These are phyloP conservation scores for Bolboschoenoplectus hybrid DNA, from an alignment of 202 grass and related monocot species.

Conservation along the genomic window DNA sequence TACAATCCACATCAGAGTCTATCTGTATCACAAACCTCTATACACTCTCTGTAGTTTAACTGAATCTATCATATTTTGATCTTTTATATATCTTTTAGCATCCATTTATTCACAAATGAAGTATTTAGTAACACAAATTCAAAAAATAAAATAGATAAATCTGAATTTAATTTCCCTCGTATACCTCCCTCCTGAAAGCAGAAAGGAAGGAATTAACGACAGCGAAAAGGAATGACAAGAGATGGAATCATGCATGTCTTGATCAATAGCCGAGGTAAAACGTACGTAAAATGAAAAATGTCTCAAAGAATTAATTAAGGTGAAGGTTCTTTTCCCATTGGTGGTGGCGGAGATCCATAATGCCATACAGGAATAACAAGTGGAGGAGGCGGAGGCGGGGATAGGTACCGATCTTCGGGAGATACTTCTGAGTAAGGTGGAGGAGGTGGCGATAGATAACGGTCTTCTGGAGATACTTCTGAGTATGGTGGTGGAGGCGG, in stretches of 20 bases:
- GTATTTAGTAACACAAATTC: conserved; percentile 34
- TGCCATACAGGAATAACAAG: conserved; percentile 37
- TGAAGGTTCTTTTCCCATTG: not conserved
- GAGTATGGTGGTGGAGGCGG: conserved; percentile 48
- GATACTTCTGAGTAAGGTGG: conserved; percentile 37
- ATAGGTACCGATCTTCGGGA: conserved; percentile 29
- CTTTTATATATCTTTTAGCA: conserved; percentile 31
- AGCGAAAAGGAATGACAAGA: conserved; percentile 26
- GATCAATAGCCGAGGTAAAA: conserved; percentile 3
- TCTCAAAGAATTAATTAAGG: conserved; percentile 43
- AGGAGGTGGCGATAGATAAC: conserved; percentile 45
- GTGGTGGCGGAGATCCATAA: conserved; percentile 40
- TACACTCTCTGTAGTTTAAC: conserved; percentile 40
- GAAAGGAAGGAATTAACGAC: conserved; percentile 38
- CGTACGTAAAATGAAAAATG: conserved; percentile 6
- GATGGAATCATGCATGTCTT: not conserved
- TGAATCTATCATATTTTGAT: conserved; percentile 30
- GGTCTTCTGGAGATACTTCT: conserved; percentile 59
- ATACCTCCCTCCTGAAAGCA: conserved; percentile 18
- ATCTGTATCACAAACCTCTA: conserved; percentile 31
- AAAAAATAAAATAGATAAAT: conserved; percentile 32
- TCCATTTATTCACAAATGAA: conserved; percentile 45
- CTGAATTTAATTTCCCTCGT: conserved; percentile 29
- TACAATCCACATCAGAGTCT: conserved; percentile 41
- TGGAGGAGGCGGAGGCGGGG: conserved; percentile 36